Evolutionary conservation across 1,284 basidiomycete species (phyloP).

Genomic region (Ceratobasidium sp.): DNA sequence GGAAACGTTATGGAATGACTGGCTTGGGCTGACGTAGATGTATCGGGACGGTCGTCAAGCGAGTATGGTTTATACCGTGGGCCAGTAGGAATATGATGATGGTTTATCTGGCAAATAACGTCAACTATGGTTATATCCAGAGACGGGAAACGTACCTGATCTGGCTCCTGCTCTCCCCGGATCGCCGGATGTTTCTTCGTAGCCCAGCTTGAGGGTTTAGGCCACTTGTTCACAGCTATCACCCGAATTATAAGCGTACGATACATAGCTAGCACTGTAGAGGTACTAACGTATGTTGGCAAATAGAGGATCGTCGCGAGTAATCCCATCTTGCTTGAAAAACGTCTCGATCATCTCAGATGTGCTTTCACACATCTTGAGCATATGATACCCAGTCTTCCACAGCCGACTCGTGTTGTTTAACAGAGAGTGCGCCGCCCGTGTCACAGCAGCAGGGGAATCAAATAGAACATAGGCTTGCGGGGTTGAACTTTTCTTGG

Average conservation of each 20-base stretch:
- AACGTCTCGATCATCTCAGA: slow-evolving; percentile 2
- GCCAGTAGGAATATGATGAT: slow-evolving; percentile 19
- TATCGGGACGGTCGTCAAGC: slow-evolving; percentile 13
- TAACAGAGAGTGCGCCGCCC: slow-evolving; percentile 4
- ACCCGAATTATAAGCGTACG: not conserved
- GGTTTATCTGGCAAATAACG: not conserved
- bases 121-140: not conserved
- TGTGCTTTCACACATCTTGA: slow-evolving; percentile 44
- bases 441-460: slow-evolving; percentile 26
- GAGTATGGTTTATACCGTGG: slow-evolving; percentile 40
- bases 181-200: not conserved
- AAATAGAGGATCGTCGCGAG: slow-evolving; percentile 24
- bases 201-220: not conserved
- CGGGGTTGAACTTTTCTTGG: slow-evolving; percentile 34
- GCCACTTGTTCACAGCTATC: not conserved
- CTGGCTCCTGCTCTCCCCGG: not conserved
- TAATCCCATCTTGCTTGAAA: slow-evolving; percentile 20
- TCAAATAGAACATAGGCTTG: slow-evolving; percentile 41
- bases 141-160: not conserved
- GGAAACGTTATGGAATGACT: slow-evolving; percentile 29
- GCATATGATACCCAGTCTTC: slow-evolving; percentile 43
- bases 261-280: not conserved
- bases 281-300: slow-evolving; percentile 34
- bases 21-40: slow-evolving; percentile 14
- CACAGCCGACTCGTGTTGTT: slow-evolving; percentile 14